These are phyloP conservation scores for Eucalyptus lansdowneana DNA, from an alignment of 345 rosid genomes.

Conservation along the genomic window DNA sequence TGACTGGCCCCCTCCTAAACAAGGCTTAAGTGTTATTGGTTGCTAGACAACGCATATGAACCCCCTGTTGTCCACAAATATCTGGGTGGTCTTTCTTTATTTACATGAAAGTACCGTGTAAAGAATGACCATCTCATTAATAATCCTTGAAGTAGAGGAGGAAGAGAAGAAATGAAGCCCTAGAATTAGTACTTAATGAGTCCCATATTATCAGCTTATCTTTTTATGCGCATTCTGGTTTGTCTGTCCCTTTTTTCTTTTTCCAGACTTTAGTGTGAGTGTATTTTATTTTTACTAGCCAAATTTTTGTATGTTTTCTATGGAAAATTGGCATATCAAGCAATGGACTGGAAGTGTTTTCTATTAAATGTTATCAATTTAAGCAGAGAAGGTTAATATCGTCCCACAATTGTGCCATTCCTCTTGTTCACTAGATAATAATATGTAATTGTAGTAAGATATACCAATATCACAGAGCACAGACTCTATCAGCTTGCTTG, in stretches of 20 bases:
- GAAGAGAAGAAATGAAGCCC: background rate
- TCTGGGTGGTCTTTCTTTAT: background rate
- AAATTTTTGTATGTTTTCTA: background rate
- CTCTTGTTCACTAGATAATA: background rate
- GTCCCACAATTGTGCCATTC: background rate
- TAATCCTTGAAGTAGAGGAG: background rate
- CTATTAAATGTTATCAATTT: background rate
- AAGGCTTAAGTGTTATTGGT: background rate
- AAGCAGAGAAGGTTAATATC: background rate
- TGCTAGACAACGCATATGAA: background rate
- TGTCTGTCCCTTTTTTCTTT: background rate
- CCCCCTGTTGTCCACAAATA: background rate
- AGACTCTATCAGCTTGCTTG: background rate
- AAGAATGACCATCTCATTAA: background rate
- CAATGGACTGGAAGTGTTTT: background rate
- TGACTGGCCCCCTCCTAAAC: background rate
- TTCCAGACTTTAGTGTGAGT: background rate
- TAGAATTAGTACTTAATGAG: background rate
- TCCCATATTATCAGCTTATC: background rate
- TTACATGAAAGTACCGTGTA: background rate
- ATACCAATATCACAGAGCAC: background rate
- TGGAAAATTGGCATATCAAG: background rate
- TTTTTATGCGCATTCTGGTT: background rate
- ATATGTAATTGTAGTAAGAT: background rate
- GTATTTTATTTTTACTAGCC: background rate